These are phyloP conservation scores for Papiliotrema laurentii DNA, from an alignment of 1,284 basidiomycete species.

Conservation along the genomic window DNA sequence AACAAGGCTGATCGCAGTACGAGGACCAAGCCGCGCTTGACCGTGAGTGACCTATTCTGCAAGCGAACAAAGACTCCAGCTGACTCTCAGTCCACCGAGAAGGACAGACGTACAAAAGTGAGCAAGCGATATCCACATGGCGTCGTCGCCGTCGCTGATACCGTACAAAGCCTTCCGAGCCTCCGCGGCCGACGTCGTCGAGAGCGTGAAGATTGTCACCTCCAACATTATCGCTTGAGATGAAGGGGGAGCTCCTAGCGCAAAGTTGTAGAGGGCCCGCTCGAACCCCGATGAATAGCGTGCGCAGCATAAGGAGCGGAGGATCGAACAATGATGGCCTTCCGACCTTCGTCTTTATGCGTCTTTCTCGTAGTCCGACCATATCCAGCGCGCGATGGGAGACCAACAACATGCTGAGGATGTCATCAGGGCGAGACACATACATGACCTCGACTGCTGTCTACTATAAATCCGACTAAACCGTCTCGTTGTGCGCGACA, in stretches of 20 bases:
- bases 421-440: no score
- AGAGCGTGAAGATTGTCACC: background rate
- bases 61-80: background rate
- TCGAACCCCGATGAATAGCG: no score
- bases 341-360: no score
- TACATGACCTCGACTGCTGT: background rate
- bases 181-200: background rate
- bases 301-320: no score
- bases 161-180: background rate
- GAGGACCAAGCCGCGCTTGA: background rate
- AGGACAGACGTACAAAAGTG: constrained; percentile 6
- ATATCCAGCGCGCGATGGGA: no score
- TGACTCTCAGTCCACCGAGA: constrained; percentile 6
- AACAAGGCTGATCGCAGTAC: background rate
- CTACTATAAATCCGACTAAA: background rate
- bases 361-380: no score
- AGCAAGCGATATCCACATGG: background rate
- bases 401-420: no score
- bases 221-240: no score
- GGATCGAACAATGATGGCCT: no score
- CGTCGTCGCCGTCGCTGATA: background rate
- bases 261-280: no score
- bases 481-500: background rate
- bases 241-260: no score
- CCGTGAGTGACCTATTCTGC: constrained; percentile 1